phyloP scores from a whole-genome alignment of 225 moss, liverwort and hornwort genomes.

The Polytrichum formosum region DNA sequence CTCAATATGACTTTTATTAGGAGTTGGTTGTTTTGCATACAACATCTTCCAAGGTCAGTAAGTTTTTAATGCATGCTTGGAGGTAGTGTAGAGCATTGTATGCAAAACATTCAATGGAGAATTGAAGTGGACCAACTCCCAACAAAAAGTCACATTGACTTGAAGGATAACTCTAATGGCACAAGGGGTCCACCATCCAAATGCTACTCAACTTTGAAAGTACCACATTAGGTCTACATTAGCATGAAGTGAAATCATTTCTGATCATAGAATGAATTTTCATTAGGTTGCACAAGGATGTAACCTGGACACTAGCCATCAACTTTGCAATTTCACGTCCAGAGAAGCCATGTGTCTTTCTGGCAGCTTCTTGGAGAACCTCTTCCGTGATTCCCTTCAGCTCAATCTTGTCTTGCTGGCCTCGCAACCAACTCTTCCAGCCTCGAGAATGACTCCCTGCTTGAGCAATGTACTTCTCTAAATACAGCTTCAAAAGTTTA shows the following conservation, averaged over 20 bases:
- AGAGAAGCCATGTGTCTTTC: slow-evolving; percentile 73
- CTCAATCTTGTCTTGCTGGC: slow-evolving; percentile 71
- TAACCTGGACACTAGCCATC: slow-evolving; percentile 88
- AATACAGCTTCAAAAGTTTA: slow-evolving; percentile 69
- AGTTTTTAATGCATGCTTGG: too few species aligned
- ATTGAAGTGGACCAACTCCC: too few species aligned
- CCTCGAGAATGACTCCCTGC: slow-evolving; percentile 50
- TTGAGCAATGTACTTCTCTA: slow-evolving; percentile 71
- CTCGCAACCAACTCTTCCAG: slow-evolving; percentile 63
- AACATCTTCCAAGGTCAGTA: too few species aligned
- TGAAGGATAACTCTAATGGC: too few species aligned
- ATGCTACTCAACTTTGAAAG: too few species aligned
- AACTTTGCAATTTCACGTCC: slow-evolving; percentile 94
- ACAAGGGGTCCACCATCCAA: background rate
- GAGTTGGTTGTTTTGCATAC: too few species aligned
- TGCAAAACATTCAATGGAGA: too few species aligned
- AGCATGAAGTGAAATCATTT: background rate
- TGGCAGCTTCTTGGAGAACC: slow-evolving; percentile 60
- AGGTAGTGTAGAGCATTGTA: too few species aligned
- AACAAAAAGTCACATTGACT: too few species aligned
- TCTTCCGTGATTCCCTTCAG: slow-evolving; percentile 67
- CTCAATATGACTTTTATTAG: too few species aligned
- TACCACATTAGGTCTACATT: background rate
- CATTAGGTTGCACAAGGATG: background rate
- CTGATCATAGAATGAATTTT: background rate